These are phyloP conservation scores for Orbilia brochopaga DNA, from an alignment of 2,329 filamentous ascomycete species.

Conservation along the genomic window DNA sequence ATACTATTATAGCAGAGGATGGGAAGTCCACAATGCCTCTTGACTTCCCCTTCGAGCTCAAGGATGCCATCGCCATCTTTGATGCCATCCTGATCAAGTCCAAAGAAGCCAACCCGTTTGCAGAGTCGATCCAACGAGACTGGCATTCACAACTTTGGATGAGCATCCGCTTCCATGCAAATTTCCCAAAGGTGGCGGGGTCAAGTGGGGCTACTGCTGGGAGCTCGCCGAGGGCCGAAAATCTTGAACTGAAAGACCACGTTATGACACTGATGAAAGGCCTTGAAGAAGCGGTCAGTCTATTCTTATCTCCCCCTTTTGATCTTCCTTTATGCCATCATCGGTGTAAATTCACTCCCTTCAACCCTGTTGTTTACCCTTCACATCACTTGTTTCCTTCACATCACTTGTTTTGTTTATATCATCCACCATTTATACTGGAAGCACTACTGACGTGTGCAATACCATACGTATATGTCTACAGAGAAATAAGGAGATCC, in stretches of 20 bases:
- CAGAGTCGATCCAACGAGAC: not conserved
- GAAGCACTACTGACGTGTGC: not conserved
- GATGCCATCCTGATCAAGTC: not conserved
- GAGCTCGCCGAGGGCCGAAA: not conserved
- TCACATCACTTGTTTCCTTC: no score
- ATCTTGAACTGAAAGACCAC: not conserved
- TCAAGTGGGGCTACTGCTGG: not conserved
- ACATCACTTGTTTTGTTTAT: no score
- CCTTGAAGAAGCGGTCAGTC: not conserved
- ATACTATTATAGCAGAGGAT: not conserved
- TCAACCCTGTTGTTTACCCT: no score
- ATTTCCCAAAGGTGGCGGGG: not conserved
- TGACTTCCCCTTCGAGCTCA: not conserved
- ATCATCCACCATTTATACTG: not conserved
- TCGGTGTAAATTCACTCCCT: no score
- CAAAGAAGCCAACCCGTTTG: not conserved
- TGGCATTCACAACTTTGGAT: not conserved
- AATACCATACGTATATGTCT: not conserved
- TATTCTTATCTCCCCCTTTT: not conserved
- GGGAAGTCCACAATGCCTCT: not conserved
- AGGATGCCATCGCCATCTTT: not conserved
- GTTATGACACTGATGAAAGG: conserved; percentile 1
- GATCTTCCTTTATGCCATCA: not conserved
- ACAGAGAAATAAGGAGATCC: not conserved
- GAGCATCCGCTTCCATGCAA: not conserved